Evolutionary conservation across 1,284 basidiomycete species (phyloP).

Genomic region (Rugosomyces carneus): DNA sequence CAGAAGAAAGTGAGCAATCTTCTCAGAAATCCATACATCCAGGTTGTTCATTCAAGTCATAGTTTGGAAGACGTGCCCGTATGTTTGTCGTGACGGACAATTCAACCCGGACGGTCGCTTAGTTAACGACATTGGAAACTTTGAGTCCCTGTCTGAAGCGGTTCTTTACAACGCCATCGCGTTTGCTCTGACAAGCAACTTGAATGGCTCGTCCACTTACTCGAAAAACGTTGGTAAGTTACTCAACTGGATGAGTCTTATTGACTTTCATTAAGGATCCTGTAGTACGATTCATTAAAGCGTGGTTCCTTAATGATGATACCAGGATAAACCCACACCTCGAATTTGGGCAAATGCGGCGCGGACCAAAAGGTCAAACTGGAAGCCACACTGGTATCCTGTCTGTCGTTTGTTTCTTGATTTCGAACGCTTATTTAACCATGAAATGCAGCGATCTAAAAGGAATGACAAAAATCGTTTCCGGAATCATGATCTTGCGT

Average conservation of each 20-base stretch:
- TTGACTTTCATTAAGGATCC: background rate
- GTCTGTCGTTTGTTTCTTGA: conserved; percentile 37
- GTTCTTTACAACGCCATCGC: conserved; percentile 59
- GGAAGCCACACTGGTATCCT: conserved; percentile 59
- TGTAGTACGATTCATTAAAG: conserved; percentile 41
- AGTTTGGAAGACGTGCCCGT: conserved; percentile 60
- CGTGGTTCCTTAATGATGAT: conserved; percentile 53
- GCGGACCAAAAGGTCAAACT: conserved; percentile 48
- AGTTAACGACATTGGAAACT: conserved; percentile 48
- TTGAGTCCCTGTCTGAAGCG: conserved; percentile 51
- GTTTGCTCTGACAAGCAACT: conserved; percentile 39
- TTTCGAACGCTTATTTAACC: background rate
- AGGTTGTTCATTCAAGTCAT: conserved; percentile 9
- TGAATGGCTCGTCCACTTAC: conserved; percentile 20
- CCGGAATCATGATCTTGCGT: conserved; percentile 51
- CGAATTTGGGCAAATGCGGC: conserved; percentile 58
- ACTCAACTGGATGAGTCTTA: conserved; percentile 3
- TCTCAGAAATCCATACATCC: background rate
- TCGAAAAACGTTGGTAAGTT: conserved; percentile 29
- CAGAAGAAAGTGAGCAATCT: conserved; percentile 34
- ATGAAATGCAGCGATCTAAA: conserved; percentile 42
- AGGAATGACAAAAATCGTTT: conserved; percentile 55
- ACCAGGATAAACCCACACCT: conserved; percentile 68
- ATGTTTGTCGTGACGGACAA: conserved; percentile 48
- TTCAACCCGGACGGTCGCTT: conserved; percentile 61